Conservation (phyloP, 371 early-diverging fungal species). For the Apophysomyces sp. region DNA sequence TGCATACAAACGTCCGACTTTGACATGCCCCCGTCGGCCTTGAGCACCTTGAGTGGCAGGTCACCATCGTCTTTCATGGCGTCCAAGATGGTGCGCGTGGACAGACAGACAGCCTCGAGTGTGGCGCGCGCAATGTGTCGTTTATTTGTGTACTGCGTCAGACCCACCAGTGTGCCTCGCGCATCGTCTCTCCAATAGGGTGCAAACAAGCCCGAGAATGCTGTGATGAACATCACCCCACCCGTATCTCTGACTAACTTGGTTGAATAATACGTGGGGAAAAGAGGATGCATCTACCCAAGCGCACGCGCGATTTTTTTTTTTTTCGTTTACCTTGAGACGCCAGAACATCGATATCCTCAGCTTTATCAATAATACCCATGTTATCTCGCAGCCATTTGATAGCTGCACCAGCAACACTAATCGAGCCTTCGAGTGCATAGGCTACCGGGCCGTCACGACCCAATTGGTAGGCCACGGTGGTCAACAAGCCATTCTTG, state of each 20-base stretch:
- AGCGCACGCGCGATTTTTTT: constrained; percentile 1
- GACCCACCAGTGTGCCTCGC: constrained; percentile 84
- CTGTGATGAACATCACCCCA: constrained; percentile 94
- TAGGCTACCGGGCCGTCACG: constrained; percentile 72
- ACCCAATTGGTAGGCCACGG: constrained; percentile 91
- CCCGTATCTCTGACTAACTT: constrained; percentile 69
- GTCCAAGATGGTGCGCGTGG: constrained; percentile 85
- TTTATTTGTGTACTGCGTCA: constrained; percentile 87
- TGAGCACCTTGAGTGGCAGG: constrained; percentile 62
- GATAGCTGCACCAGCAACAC: constrained; percentile 92
- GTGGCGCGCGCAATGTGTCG: constrained; percentile 86
- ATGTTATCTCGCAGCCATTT: constrained; percentile 91
- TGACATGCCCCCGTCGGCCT: constrained; percentile 93
- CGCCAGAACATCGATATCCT: constrained; percentile 65
- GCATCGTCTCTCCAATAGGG: constrained; percentile 96
- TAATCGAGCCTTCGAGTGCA: constrained; percentile 94
- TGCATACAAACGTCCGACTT: constrained; percentile 91
- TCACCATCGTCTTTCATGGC: constrained; percentile 80
- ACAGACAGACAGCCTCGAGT: constrained; percentile 90
- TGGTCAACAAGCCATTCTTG: constrained; percentile 85
- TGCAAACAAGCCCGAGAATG: constrained; percentile 93
- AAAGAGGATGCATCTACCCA: not conserved
- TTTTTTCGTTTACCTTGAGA: constrained; percentile 16
- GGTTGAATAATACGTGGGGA: not conserved
- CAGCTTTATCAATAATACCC: constrained; percentile 69